phyloP scores from a whole-genome alignment of 768 basidiomycete species.

The Plicaturopsis crispa region DNA sequence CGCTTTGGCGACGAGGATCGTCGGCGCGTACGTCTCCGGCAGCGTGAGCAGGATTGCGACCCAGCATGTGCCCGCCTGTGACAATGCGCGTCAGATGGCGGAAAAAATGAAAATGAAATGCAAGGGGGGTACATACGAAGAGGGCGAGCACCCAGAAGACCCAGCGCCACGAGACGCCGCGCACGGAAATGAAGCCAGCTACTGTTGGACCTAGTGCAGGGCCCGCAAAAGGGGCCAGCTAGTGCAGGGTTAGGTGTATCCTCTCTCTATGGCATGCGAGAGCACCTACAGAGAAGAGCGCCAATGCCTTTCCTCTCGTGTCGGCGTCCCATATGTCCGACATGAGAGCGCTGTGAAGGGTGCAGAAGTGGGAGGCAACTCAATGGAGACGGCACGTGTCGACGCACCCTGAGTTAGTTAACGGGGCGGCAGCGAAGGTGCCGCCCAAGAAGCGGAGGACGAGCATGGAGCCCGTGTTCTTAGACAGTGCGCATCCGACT shows the following conservation, averaged over 20 bases:
- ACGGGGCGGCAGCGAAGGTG: slow-evolving; percentile 1
- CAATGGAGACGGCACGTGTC: too few species aligned
- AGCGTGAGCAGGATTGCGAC: slow-evolving; percentile 44
- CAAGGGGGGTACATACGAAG: too few species aligned
- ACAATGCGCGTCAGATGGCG: slow-evolving; percentile 49
- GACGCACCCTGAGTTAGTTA: too few species aligned
- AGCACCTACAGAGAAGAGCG: slow-evolving; percentile 57
- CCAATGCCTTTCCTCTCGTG: slow-evolving; percentile 56
- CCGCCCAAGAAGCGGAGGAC: slow-evolving; percentile 14
- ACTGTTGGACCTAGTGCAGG: slow-evolving; percentile 53
- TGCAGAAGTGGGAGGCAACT: too few species aligned
- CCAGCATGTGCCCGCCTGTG: slow-evolving; percentile 41
- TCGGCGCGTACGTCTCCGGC: slow-evolving; percentile 65
- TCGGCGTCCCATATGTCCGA: slow-evolving; percentile 58
- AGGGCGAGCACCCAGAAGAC: too few species aligned
- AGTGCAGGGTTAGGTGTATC: too few species aligned
- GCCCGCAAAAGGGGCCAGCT: too few species aligned
- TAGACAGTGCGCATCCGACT: slow-evolving; percentile 52
- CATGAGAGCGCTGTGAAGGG: slow-evolving; percentile 45
- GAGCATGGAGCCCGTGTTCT: slow-evolving; percentile 55
- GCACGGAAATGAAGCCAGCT: slow-evolving; percentile 32
- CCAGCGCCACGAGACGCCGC: slow-evolving; percentile 18
- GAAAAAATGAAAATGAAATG: too few species aligned
- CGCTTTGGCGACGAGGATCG: slow-evolving; percentile 48
- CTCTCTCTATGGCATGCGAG: too few species aligned